A percentile compares a stretch with the other conserved stretches of the same genome.
Conservation (phyloP, 495 filamentous ascomycete genomes). For the Podospora australis region DNA sequence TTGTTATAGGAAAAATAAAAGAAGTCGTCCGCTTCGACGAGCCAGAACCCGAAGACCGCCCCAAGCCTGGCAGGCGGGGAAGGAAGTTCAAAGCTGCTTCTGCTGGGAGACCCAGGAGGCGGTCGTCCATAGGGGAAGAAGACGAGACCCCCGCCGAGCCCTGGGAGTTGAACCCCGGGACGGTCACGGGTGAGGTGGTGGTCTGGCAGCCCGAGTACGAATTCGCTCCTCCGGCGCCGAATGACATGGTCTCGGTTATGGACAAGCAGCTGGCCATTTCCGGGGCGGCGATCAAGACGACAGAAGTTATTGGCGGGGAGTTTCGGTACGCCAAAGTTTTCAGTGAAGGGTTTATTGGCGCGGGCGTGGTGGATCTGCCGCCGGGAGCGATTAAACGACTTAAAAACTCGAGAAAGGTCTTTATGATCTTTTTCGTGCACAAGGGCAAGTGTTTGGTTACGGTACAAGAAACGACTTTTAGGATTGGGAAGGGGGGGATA, state of each 20-base stretch:
- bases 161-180: conserved; percentile 45
- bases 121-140: conserved; percentile 22
- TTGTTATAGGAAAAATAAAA: conserved; percentile 59
- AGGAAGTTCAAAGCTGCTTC: neutral
- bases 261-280: conserved; percentile 71
- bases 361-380: conserved; percentile 81
- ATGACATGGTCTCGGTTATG: conserved; percentile 42
- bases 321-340: conserved; percentile 87
- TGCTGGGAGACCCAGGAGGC: conserved; percentile 10
- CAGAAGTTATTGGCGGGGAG: conserved; percentile 64
- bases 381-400: conserved; percentile 72
- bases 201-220: conserved; percentile 44
- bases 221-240: conserved; percentile 29
- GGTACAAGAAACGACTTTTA: conserved; percentile 75
- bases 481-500: conserved; percentile 77
- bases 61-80: neutral
- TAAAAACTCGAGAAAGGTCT: conserved; percentile 90
- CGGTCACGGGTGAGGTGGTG: conserved; percentile 38
- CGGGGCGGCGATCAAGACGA: conserved; percentile 65
- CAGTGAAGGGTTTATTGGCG: conserved; percentile 75
- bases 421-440: conserved; percentile 90
- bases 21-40: conserved; percentile 71
- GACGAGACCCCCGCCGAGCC: conserved; percentile 44
- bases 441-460: conserved; percentile 67
- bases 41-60: conserved; percentile 26